Conservation (phyloP, 176 grass and related monocot species). For the Tillandsia leiboldiana region DNA sequence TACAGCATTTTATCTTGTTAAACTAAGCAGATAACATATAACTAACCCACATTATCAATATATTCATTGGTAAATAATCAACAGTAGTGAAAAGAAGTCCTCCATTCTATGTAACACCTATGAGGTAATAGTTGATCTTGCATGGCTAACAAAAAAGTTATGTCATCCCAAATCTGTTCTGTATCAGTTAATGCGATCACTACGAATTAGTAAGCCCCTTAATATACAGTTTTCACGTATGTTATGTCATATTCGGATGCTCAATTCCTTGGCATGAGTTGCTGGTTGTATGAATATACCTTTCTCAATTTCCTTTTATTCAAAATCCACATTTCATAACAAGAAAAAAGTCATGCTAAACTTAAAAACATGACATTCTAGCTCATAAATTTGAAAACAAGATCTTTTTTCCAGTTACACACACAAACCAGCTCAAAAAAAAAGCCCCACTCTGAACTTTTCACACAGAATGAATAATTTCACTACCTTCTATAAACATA, state of each 20-base stretch:
- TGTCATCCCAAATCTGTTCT: neutral
- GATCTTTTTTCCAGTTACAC: neutral
- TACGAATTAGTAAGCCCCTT: neutral
- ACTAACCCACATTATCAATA: too few species aligned
- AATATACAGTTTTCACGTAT: neutral
- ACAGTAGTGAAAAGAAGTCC: too few species aligned
- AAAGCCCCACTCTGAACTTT: too few species aligned
- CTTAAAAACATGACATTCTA: too few species aligned
- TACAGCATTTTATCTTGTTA: neutral
- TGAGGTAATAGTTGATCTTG: neutral
- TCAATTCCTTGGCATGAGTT: neutral
- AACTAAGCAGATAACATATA: neutral
- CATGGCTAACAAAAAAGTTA: neutral
- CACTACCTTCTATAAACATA: too few species aligned
- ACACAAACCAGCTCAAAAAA: neutral
- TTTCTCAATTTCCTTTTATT: neutral
- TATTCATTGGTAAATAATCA: too few species aligned
- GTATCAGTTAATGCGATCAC: neutral
- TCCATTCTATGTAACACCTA: neutral
- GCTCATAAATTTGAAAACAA: neutral
- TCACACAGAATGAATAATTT: too few species aligned
- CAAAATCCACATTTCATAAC: neutral
- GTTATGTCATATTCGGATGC: too few species aligned
- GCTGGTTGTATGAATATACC: neutral
- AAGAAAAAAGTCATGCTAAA: neutral